phyloP scores from a whole-genome alignment of 2,329 filamentous ascomycete species.

The Fusarium sacchari region DNA sequence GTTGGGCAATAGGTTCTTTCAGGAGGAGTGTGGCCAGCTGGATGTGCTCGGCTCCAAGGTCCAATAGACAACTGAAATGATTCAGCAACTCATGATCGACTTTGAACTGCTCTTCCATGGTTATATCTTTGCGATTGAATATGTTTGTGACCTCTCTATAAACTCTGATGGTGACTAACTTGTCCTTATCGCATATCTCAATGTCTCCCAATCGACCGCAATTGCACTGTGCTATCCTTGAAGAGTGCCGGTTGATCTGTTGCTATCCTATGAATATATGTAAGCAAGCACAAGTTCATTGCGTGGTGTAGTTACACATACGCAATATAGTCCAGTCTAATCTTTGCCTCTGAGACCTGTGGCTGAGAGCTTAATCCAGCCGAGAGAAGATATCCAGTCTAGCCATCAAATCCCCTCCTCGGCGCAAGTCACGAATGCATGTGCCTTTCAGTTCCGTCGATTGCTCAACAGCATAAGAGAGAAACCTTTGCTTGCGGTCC shows the following conservation, averaged over 20 bases:
- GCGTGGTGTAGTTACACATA: neutral
- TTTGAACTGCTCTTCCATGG: accelerated
- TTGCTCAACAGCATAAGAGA: neutral
- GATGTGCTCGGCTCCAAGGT: neutral
- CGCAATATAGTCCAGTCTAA: neutral
- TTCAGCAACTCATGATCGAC: neutral
- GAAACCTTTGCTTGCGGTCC: neutral
- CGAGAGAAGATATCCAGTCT: too few species aligned
- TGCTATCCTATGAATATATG: neutral
- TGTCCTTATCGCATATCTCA: neutral
- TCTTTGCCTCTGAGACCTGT: too few species aligned
- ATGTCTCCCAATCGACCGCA: neutral
- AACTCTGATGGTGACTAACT: neutral
- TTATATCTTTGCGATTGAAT: neutral
- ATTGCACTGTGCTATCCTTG: neutral
- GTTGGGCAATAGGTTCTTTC: neutral
- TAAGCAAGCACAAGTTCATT: neutral
- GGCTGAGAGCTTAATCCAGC: too few species aligned
- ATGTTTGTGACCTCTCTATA: neutral
- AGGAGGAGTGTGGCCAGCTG: neutral
- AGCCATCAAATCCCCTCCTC: neutral
- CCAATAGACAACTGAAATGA: neutral
- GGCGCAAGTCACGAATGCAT: neutral
- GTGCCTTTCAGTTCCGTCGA: neutral
- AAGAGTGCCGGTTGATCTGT: neutral